Evolutionary conservation across 2,329 filamentous ascomycete genomes (phyloP), one percentile per base, ranked within the genome.

Genomic region (Alternaria viburni): DNA sequence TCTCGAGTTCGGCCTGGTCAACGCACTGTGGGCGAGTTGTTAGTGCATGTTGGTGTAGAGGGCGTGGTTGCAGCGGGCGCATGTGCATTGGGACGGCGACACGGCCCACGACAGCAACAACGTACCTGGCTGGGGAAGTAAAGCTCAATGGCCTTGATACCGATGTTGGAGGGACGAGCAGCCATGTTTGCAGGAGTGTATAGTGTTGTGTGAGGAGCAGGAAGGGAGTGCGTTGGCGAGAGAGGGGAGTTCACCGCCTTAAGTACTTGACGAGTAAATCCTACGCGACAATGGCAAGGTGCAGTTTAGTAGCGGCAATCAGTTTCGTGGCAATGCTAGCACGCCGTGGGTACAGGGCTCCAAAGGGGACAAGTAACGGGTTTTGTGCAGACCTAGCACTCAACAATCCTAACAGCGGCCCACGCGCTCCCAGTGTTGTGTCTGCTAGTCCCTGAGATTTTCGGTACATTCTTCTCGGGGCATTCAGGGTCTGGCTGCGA

Each of bases 81-180:
- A 44, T 41, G 28, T 21, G 5, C 30, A 32, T 23, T 9, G 49
- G 15, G 28, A 36, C 49, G 28, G 49, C 49, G 28, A 21, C n/a
- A 51, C 49, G 5, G 49, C 28, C 17, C 15, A 12, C 49, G 9
- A 3, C 28, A 17, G 5, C 8, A 32, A 41, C 30, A 15, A 78
- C 82, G 69, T 77, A 82, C 83, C 80, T 85, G 83, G 79, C 80
- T 84, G 64, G 84, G 84, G 70, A 86, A 84, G 80, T 86, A 86
- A 56, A 86, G 79, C 81, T 86, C 84, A 75, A 85, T 83, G 80
- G 82, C 84, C 76, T 85, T 85, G 80, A 86, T 85, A 68, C 84
- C 84, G 64, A 86, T 81, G 75, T 85, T 85, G 69, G 81, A 75
- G 61, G 84, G 84, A 70, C 82, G 79, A 54, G 80, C 69, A 69